Conservation (phyloP, 164 flowering plant species). For the Protea cynaroides region DNA sequence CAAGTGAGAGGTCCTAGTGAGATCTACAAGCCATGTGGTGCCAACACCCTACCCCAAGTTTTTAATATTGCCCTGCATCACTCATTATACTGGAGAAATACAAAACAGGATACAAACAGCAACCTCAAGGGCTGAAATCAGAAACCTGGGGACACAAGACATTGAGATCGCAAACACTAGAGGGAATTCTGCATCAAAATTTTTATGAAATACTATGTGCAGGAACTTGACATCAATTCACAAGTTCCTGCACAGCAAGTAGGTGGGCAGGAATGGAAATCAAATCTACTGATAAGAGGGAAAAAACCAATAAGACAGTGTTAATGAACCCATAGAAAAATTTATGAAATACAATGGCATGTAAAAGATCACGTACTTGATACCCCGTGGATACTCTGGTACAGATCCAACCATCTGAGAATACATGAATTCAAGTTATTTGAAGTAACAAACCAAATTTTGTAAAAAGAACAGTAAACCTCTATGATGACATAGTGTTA, state of each 20-base stretch:
- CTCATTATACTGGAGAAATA: too few species aligned
- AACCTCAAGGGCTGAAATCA: too few species aligned
- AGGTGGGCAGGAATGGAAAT: constrained; percentile 4
- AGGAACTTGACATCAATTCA: constrained; percentile 60
- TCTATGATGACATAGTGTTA: too few species aligned
- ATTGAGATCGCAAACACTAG: too few species aligned
- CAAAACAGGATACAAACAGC: too few species aligned
- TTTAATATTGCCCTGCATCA: too few species aligned
- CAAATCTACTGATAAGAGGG: not conserved
- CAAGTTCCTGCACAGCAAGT: constrained; percentile 62
- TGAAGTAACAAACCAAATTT: not conserved
- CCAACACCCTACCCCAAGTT: too few species aligned
- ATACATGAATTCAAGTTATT: constrained; percentile 8
- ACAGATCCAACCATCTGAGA: constrained; percentile 97
- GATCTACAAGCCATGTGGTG: too few species aligned
- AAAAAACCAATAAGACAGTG: not conserved
- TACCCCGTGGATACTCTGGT: constrained; percentile 97
- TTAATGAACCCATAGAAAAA: not conserved
- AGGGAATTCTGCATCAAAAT: too few species aligned
- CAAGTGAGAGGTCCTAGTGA: too few species aligned
- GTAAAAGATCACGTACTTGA: constrained; percentile 43
- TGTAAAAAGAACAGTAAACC: not conserved
- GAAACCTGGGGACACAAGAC: too few species aligned
- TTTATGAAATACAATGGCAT: not conserved
- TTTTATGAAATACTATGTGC: too few species aligned